A percentile compares a stretch with the other conserved stretches of the same genome.
These are phyloP conservation scores for Globisporangium recalcitrans DNA, from an alignment of 352 stramenopile species.

Conservation along the genomic window DNA sequence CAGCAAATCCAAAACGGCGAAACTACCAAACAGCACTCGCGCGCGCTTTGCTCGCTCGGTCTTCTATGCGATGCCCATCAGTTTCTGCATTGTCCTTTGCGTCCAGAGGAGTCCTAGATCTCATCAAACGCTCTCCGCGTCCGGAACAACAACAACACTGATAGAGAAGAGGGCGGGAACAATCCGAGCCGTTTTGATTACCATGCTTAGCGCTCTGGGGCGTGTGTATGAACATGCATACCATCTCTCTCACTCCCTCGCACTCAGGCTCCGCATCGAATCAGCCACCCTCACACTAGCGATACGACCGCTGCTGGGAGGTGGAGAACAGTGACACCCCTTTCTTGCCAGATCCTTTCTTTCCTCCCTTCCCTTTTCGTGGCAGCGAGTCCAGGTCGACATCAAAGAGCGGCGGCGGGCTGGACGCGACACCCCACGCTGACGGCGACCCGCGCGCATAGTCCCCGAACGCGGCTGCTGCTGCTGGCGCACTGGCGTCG, in stretches of 20 bases:
- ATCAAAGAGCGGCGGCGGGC: slow-evolving; percentile 26
- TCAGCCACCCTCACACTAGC: slow-evolving; percentile 20
- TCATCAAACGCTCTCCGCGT: no score
- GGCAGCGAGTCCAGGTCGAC: slow-evolving; percentile 21
- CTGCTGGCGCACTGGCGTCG: slow-evolving; percentile 8
- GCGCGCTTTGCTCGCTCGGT: neutral
- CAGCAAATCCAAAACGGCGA: neutral
- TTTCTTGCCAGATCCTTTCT: slow-evolving; percentile 63
- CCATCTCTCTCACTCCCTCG: neutral
- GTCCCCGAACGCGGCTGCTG: slow-evolving; percentile 1
- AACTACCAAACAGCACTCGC: neutral
- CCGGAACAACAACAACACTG: neutral
- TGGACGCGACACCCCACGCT: slow-evolving; percentile 33
- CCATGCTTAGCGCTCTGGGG: neutral
- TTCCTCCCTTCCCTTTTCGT: slow-evolving; percentile 36
- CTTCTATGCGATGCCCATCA: neutral
- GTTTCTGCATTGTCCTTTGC: no score
- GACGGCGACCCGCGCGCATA: slow-evolving; percentile 27
- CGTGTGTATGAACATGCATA: neutral
- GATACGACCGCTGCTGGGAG: slow-evolving; percentile 67
- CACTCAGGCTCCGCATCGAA: neutral
- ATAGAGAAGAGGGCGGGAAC: neutral
- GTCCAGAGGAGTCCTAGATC: no score
- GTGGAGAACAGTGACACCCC: slow-evolving; percentile 70
- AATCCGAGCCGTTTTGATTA: neutral